Evolutionary conservation across 768 basidiomycete species (phyloP).

Genomic region (Kondoa subrosea): DNA sequence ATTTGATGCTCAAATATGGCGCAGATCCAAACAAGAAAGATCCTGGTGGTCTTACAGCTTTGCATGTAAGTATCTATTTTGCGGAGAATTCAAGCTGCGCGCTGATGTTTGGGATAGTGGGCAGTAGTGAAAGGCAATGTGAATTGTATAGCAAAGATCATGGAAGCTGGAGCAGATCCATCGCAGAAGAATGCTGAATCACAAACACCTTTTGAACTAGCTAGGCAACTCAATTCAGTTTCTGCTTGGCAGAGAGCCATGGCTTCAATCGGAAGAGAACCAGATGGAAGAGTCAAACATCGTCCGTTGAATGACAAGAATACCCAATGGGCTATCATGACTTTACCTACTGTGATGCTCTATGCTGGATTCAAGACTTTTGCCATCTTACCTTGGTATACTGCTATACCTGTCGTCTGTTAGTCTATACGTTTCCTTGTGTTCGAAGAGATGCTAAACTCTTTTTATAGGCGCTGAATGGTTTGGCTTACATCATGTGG

Average conservation of each 20-base stretch:
- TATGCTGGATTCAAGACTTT: slow-evolving; percentile 71
- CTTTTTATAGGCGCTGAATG: slow-evolving; percentile 70
- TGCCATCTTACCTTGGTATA: slow-evolving; percentile 74
- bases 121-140: slow-evolving; percentile 90
- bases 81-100: too few relatives aligned
- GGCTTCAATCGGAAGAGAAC: slow-evolving; percentile 68
- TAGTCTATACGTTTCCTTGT: too few relatives aligned
- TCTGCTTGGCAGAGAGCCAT: slow-evolving; percentile 78
- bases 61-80: too few relatives aligned
- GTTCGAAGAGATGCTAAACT: too few relatives aligned
- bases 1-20: slow-evolving; percentile 69
- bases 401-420: slow-evolving; percentile 63
- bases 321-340: slow-evolving; percentile 35
- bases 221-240: slow-evolving; percentile 73
- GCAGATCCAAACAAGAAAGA: slow-evolving; percentile 63
- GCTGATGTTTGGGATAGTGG: too few relatives aligned
- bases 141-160: slow-evolving; percentile 60
- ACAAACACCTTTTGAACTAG: slow-evolving; percentile 86
- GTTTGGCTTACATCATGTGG: slow-evolving; percentile 82
- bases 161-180: slow-evolving; percentile 73
- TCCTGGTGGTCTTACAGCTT: slow-evolving; percentile 62
- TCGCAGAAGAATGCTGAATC: slow-evolving; percentile 62
- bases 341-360: slow-evolving; percentile 59
- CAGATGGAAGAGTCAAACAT: slow-evolving; percentile 50
- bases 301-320: slow-evolving; percentile 54